Conservation (phyloP, 495 filamentous ascomycete genomes). For the Podospora pseudocomata region DNA sequence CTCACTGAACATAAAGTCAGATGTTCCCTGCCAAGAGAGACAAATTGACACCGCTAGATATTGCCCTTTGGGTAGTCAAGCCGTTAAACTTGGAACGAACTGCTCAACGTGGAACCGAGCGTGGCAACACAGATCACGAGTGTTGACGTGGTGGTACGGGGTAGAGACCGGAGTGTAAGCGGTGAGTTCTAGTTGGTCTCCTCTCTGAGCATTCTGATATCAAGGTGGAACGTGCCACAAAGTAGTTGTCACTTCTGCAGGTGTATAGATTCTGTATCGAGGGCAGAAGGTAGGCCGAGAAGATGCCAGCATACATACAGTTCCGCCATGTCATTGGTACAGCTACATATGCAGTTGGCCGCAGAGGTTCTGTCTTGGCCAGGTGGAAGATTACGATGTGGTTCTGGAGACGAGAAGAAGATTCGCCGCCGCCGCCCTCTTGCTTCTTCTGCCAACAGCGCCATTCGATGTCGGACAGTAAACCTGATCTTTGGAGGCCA, state of each 20-base stretch:
- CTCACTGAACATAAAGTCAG: neutral
- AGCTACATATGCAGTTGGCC: neutral
- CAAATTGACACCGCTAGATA: neutral
- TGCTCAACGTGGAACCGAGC: neutral
- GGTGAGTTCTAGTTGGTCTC: neutral
- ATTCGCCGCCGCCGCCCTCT: neutral
- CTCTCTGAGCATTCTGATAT: neutral
- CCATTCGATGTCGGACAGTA: neutral
- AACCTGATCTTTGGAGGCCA: no score
- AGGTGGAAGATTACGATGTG: neutral
- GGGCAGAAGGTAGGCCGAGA: neutral
- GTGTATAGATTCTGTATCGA: neutral
- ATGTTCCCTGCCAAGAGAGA: neutral
- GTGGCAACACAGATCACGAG: neutral
- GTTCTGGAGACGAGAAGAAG: neutral
- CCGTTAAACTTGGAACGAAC: neutral
- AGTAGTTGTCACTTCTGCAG: neutral
- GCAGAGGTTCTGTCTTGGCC: neutral
- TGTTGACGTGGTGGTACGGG: neutral
- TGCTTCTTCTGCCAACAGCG: neutral
- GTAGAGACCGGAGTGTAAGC: neutral
- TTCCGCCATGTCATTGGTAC: neutral
- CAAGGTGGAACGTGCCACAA: neutral
- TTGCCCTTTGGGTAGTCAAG: neutral
- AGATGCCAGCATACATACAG: neutral